phyloP scores from a whole-genome alignment of 2,329 filamentous ascomycete species.

The Penicillium sp. region DNA sequence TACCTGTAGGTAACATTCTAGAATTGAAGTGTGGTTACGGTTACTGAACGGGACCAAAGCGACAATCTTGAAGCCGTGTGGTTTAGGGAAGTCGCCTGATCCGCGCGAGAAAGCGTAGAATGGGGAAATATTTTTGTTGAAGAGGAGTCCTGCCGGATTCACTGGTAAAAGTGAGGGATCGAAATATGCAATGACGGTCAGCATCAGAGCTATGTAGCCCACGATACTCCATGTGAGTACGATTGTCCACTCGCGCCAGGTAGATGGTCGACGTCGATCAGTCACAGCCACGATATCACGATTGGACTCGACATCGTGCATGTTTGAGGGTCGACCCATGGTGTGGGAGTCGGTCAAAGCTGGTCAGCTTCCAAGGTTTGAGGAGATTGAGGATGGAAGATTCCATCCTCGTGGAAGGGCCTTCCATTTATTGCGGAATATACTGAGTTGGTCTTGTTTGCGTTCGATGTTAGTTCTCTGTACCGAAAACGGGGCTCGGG shows the following conservation, averaged over 20 bases:
- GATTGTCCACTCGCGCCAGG: conserved; percentile 25
- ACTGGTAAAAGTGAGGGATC: conserved; percentile 25
- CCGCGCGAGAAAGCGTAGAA: conserved; percentile 37
- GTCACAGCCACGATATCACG: too few relatives aligned
- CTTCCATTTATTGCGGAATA: conserved; percentile 8
- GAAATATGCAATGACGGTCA: conserved; percentile 24
- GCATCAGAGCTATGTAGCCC: conserved; percentile 30
- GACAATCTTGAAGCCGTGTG: conserved; percentile 40
- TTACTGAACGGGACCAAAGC: conserved; percentile 46
- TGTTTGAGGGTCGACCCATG: conserved; percentile 23
- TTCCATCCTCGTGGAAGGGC: too few relatives aligned
- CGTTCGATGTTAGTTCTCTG: conserved; percentile 1
- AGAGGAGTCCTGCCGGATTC: conserved; percentile 23
- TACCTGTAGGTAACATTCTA: conserved; percentile 49
- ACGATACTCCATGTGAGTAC: conserved; percentile 27
- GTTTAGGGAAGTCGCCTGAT: conserved; percentile 36
- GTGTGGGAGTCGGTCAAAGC: conserved; percentile 2
- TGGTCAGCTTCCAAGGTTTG: background rate
- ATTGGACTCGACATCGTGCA: conserved; percentile 29
- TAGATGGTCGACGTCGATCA: conserved; percentile 8
- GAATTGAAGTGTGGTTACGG: conserved; percentile 38
- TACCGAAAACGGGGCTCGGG: background rate
- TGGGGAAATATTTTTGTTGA: conserved; percentile 27
- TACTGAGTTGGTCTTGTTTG: background rate
- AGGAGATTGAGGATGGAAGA: background rate